Base-by-base conservation (phyloP, 371 early-diverging fungal species). In the Lichtheimia hyalospora region DNA sequence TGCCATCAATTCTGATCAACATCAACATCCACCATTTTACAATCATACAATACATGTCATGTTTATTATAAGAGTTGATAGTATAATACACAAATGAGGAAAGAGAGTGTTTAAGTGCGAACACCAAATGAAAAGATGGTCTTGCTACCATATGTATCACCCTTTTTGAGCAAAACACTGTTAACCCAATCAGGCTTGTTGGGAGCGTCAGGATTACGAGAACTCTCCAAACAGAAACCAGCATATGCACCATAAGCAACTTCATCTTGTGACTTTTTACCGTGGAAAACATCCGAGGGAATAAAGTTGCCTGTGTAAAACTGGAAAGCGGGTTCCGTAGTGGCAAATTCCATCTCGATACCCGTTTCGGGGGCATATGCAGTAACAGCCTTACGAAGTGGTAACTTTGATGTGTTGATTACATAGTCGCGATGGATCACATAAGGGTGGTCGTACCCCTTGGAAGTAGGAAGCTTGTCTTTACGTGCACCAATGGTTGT, bases 271-370 rank as follows among this genome's bases (percentile, higher is more conserved):
- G 75, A 58, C n/a, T 75, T 75, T 41, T 70, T 72, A 59, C 81
- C 76, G 18, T 70, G 67, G 48, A 79, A 62, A 3, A 23, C 62
- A 24, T 58, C 60, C 1, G 65, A 40, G 0, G 69, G 52, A 39
- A 88, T 68, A 62, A 71, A 88, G 54, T 89, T 89, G 46, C 84
- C 89, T 5, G 91, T 86, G 67, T 92, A 92, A 51, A 92, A 69
- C 68, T 90, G 90, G 72, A 92, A 87, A 0, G 89, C 88, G 25
- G 87, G 82, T n/a, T 87, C 87, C 20, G 83, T 83, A 2, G 89
- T 87, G 2, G 72, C 63, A 60, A 89, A 72, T 16, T 74, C 66
- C 63, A 92, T 57, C 3, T 70, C 68, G 56, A 90, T 84, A 14
- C 89, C 89, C 5, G 89, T 73, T n/a, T 79, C 79, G 5, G 87